Base-by-base conservation (phyloP, 495 filamentous ascomycete genomes). In the Aspergillus cavernicola region DNA sequence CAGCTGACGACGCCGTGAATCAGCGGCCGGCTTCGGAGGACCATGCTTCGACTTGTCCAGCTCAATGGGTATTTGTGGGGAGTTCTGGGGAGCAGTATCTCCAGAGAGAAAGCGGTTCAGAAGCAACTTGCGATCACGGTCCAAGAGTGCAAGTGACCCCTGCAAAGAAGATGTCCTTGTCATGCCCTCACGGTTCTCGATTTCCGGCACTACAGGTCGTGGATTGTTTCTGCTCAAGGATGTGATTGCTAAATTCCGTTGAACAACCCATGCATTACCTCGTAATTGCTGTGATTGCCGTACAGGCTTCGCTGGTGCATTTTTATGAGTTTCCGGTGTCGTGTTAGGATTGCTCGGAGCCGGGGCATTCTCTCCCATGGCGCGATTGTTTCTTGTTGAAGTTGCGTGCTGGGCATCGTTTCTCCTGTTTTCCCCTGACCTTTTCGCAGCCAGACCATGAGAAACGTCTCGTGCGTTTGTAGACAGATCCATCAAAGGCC, bases 181-280 rank as follows among this genome's bases (percentile, higher is more conserved):
- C 39, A 45, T 50, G 22, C 32, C 63, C 11, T 24, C 33, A 57
- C 46, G n/a, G 46, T 56, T 58, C 55, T 68, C 40, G 51, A 69
- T 15, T 50, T 75, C 67, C 51, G 68, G 63, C 61, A 69, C 63
- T 66, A 82, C 57, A 72, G 67, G 57, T 6, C 72, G 60, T 41
- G 58, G 53, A 29, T 41, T 47, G 33, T 62, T 71, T 40, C 72
- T 66, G 19, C 49, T 63, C 15, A 74, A 51, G 16, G 72, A 70
- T 32, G 66, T 60, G 15, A 74, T 60, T 1, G 53, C 68, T 50
- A 65, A 32, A 31, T 71, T 71, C 28, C 71, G 62, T 32, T 56
- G 66, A 43, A 72, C 40, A 37, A 75, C 48, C 71, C 71, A 75
- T 44, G 67, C 66, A 23, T 68, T 58, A 6, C 68, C 66, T 43